Conservation (phyloP, 768 basidiomycete species). For the Macrolepiota dolichaula region DNA sequence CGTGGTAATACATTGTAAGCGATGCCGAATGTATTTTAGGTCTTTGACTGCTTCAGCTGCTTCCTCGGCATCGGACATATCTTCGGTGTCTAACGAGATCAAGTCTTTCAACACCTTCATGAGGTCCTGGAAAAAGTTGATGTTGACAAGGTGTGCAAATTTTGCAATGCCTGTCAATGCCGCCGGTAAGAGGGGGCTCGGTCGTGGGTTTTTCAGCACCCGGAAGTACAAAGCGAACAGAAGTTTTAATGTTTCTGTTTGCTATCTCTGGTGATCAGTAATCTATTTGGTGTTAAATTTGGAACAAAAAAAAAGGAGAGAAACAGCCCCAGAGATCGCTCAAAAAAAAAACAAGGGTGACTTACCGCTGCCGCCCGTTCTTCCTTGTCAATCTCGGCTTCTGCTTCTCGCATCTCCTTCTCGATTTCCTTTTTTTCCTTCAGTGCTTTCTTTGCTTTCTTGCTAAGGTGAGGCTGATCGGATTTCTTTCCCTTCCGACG, state of each 20-base stretch:
- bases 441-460: constrained; percentile 81
- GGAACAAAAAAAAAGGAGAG: not conserved
- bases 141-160: constrained; percentile 95
- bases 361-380: constrained; percentile 80
- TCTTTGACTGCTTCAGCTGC: constrained; percentile 12
- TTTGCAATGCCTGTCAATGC: constrained; percentile 90
- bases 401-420: constrained; percentile 91
- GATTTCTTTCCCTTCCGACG: constrained; percentile 57
- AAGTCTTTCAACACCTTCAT: constrained; percentile 81
- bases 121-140: constrained; percentile 97
- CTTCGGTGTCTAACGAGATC: constrained; percentile 49
- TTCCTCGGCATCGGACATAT: constrained; percentile 21
- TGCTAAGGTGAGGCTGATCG: constrained; percentile 78
- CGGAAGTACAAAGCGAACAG: constrained; percentile 97
- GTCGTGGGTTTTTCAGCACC: constrained; percentile 81
- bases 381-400: constrained; percentile 90
- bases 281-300: not conserved
- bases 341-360: constrained; percentile 15
- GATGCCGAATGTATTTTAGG: constrained; percentile 47
- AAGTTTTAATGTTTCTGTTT: constrained; percentile 97
- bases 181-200: constrained; percentile 77
- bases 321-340: not conserved
- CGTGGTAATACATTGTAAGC: constrained; percentile 85
- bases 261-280: constrained; percentile 43
- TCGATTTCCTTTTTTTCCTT: constrained; percentile 90